Evolutionary conservation across 2,329 filamentous ascomycete genomes (phyloP).

Genomic region (Coleophoma crateriformis): DNA sequence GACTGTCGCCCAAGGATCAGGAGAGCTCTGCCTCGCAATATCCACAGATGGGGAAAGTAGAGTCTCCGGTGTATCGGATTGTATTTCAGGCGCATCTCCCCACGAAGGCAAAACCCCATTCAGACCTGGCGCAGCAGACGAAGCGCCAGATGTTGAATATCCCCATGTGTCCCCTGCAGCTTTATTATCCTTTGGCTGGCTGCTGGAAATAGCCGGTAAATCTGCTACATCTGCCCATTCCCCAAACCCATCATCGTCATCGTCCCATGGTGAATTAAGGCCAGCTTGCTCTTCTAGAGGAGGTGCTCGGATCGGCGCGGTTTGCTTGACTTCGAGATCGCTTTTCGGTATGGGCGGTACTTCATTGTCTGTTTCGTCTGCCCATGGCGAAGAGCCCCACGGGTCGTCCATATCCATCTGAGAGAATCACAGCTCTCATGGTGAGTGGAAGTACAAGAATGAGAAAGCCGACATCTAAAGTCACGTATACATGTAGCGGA

Average conservation of each 20-base stretch:
- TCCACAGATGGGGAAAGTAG: constrained; percentile 8
- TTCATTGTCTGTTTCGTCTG: constrained; percentile 22
- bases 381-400: constrained; percentile 31
- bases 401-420: constrained; percentile 29
- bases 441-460: constrained; percentile 8
- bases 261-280: constrained; percentile 18
- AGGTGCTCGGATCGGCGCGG: constrained; percentile 11
- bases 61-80: constrained; percentile 1
- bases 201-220: too few species aligned
- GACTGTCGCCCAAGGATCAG: constrained; percentile 22
- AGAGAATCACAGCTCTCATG: constrained; percentile 20
- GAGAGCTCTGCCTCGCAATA: constrained; percentile 15
- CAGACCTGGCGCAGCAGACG: neutral
- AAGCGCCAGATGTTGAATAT: constrained; percentile 2
- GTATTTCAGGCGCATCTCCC: constrained; percentile 3
- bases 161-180: constrained; percentile 9
- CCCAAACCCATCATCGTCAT: constrained; percentile 19
- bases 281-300: constrained; percentile 11
- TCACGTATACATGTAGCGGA: neutral
- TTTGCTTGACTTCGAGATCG: constrained; percentile 6
- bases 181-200: constrained; percentile 8
- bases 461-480: neutral
- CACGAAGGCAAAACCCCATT: constrained; percentile 7
- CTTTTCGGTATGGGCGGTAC: constrained; percentile 7
- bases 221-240: constrained; percentile 18